Base-by-base conservation (phyloP, 768 basidiomycete genomes). In the Psilocybe cyanescens region DNA sequence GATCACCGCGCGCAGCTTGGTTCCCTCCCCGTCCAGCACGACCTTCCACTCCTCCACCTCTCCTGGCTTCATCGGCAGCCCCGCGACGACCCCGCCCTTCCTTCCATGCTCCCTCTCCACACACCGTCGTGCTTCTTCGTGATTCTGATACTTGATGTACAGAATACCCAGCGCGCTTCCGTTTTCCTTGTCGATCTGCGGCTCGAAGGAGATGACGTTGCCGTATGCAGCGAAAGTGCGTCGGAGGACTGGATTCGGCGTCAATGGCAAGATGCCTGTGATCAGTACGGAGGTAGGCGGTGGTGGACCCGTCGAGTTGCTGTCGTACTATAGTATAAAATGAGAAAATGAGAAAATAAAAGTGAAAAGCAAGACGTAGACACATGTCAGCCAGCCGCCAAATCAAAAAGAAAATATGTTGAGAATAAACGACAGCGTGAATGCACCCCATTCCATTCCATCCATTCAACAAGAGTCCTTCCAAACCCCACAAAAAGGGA, bases 131-230 rank as follows among this genome's bases (percentile, higher is more conserved):
- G 94, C 95, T 47, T 91, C 88, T 14, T 88, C 86, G 62, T 88
- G 86, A 0, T 83, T 76, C 16, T 74, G 69, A 69, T 78, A 98
- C 64, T 83, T 85, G 64, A 98, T 82, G 69, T 85, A 86, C 45
- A 94, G 85, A 45, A 98, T 84, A 2, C 96, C 95, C 1, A 97
- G 83, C 1, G 89, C 85, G 52, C 86, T 88, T 3, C 95, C 95
- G n/a, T 87, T 93, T 54, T 82, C 80, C 59, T 83, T 82, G 75
- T 97, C 91, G 60, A 91, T 85, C 68, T 94, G 91, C 9, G 88
- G 82, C 59, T 95, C 92, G 59, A 93, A 87, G 3, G 86, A 82
- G 5, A 76, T 58, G 59, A 95, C 77, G 14, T 76, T 70, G 1
- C 94, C 95, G 68, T 90, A 80, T 8, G 76, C 62, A 4, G 79